Evolutionary conservation across 148 eudicot species (phyloP).

Genomic region (Vaccinium corymbosum): DNA sequence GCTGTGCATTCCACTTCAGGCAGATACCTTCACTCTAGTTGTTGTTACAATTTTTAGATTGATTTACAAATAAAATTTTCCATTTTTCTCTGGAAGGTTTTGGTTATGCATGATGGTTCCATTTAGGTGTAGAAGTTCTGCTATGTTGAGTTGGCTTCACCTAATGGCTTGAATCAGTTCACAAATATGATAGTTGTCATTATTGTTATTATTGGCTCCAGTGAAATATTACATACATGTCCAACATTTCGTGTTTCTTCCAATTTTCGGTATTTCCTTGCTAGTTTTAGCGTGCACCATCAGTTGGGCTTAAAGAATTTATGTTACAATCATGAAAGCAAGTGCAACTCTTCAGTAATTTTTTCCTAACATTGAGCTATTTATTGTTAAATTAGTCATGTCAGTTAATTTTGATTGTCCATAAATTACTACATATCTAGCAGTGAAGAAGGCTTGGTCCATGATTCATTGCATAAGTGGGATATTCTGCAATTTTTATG

Average conservation of each 20-base stretch:
- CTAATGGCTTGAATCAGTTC: neutral
- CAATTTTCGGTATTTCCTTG: neutral
- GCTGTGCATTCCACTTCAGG: neutral
- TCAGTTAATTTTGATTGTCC: neutral
- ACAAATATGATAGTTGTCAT: neutral
- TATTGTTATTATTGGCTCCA: neutral
- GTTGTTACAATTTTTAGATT: neutral
- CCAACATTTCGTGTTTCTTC: neutral
- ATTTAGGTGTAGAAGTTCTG: slow-evolving; percentile 9
- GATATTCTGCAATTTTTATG: neutral
- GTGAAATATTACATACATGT: neutral
- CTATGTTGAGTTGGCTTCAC: neutral
- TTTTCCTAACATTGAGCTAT: neutral
- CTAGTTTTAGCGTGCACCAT: neutral
- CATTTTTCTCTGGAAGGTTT: neutral
- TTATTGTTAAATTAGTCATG: neutral
- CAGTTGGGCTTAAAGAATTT: neutral
- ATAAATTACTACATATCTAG: neutral
- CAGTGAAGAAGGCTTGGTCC: neutral
- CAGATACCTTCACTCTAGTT: neutral
- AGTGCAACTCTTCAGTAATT: neutral
- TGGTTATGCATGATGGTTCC: neutral
- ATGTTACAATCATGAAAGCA: neutral
- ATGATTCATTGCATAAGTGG: slow-evolving; percentile 1
- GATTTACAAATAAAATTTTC: neutral